Percentiles rank a stretch among this genome's conserved stretches.
Conservation (phyloP, 441 rosid species). For the Mallotus repandus region DNA sequence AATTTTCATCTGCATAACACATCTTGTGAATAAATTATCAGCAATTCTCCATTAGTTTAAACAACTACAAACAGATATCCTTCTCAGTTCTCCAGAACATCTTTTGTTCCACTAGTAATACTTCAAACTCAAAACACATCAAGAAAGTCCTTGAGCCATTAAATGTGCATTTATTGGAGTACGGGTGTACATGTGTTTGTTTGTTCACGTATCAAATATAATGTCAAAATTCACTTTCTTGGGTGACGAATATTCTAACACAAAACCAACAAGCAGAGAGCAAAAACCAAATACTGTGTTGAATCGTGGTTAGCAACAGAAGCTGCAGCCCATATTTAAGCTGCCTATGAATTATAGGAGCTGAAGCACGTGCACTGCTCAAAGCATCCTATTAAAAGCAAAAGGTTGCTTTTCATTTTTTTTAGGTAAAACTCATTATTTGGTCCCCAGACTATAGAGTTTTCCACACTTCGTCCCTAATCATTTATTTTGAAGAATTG, state of each 20-base stretch:
- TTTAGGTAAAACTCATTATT: too few species aligned
- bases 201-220: background rate
- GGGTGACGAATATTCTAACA: background rate
- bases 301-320: background rate
- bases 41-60: background rate
- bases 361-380: background rate
- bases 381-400: too few species aligned
- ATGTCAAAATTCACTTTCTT: background rate
- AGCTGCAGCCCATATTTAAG: background rate
- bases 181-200: background rate
- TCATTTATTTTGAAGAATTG: too few species aligned
- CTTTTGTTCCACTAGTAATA: background rate
- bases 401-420: background rate
- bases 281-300: background rate
- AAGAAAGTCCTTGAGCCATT: background rate
- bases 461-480: too few species aligned
- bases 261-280: background rate
- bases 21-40: background rate
- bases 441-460: too few species aligned
- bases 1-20: conserved; percentile 32
- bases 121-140: background rate
- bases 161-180: background rate
- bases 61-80: background rate
- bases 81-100: background rate
- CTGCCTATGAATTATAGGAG: background rate